Evolutionary conservation across 129 eudicot genomes (phyloP).

Genomic region (Rutidosis leptorrhynchoides): DNA sequence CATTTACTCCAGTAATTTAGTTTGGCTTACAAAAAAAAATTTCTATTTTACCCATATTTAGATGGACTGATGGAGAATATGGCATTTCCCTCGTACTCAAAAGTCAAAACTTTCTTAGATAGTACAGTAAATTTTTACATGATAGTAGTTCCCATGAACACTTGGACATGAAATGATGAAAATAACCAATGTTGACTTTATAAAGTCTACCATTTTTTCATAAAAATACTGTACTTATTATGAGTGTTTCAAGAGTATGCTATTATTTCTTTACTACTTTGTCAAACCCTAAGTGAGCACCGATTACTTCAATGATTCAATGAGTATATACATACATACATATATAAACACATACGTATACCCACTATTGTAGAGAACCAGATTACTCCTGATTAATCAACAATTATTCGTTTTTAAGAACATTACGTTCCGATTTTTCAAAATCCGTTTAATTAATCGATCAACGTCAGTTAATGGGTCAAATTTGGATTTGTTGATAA

Average conservation of each 20-base stretch:
- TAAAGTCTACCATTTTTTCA: not conserved
- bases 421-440: no score
- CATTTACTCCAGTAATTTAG: not conserved
- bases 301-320: conserved; percentile 1
- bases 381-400: no score
- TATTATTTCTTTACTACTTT: not conserved
- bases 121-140: not conserved
- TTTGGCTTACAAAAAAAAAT: not conserved
- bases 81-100: not conserved
- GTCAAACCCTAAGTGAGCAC: conserved; percentile 19
- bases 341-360: not conserved
- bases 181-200: not conserved
- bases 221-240: not conserved
- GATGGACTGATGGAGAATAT: not conserved
- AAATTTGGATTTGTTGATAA: no score
- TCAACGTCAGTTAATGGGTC: no score
- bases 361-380: no score
- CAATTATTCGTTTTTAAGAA: no score
- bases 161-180: not conserved
- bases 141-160: not conserved
- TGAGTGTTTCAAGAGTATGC: not conserved
- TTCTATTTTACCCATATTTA: not conserved
- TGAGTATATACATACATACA: not conserved
- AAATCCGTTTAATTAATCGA: no score
- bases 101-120: not conserved